Evolutionary conservation across 371 early-diverging fungal species (phyloP).

Genomic region (Mortierella sp.): DNA sequence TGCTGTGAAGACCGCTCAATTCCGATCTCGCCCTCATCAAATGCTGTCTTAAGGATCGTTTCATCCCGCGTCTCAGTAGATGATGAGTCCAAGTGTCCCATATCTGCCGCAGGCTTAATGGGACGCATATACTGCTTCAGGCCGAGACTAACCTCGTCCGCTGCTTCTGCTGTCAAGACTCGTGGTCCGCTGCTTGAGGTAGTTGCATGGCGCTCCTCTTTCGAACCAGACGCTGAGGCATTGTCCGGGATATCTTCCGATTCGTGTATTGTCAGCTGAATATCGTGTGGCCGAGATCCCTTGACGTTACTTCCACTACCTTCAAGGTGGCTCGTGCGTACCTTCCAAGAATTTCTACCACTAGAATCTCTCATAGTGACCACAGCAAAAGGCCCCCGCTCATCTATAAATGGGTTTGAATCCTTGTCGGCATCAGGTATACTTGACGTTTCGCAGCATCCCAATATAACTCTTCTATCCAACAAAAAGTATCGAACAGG

Average conservation of each 20-base stretch:
- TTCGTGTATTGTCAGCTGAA: constrained; percentile 7
- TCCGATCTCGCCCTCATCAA: constrained; percentile 34
- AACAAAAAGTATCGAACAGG: constrained; percentile 76
- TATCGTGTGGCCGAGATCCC: neutral
- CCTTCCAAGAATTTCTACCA: constrained; percentile 80
- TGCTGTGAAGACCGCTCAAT: constrained; percentile 13
- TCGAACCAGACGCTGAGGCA: neutral
- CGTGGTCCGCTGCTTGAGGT: constrained; percentile 12
- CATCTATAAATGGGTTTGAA: constrained; percentile 26
- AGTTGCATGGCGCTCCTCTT: neutral
- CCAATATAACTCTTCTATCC: constrained; percentile 75
- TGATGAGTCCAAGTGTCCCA: neutral
- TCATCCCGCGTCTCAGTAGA: neutral
- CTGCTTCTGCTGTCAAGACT: constrained; percentile 40
- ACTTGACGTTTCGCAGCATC: constrained; percentile 63
- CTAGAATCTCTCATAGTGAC: constrained; percentile 76
- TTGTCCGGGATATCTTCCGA: constrained; percentile 5
- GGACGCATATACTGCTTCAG: constrained; percentile 34
- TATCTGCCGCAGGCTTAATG: neutral
- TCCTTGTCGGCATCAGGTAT: constrained; percentile 11
- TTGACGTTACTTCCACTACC: constrained; percentile 11
- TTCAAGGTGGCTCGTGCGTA: constrained; percentile 64
- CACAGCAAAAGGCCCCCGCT: constrained; percentile 59
- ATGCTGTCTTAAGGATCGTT: constrained; percentile 6
- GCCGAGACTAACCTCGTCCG: constrained; percentile 40